Conservation (phyloP, 345 rosid species). For the Hirschfeldia incana region DNA sequence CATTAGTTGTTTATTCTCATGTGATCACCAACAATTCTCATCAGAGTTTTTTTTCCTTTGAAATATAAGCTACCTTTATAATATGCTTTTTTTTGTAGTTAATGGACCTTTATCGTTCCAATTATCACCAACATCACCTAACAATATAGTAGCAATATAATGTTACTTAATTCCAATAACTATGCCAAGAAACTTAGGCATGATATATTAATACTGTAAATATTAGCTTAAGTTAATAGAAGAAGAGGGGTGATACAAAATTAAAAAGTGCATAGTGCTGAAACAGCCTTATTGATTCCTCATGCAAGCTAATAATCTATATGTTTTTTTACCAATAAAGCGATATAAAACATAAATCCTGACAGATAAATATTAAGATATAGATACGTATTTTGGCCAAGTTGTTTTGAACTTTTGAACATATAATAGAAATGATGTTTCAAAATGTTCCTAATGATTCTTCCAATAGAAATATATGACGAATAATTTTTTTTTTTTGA, state of each 20-base stretch:
- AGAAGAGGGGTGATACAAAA: neutral
- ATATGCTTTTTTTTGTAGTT: neutral
- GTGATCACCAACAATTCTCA: conserved; percentile 25
- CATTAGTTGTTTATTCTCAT: conserved; percentile 30
- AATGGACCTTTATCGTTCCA: conserved; percentile 18
- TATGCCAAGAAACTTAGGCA: neutral
- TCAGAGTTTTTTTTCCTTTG: neutral
- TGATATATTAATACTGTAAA: neutral
- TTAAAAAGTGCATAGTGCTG: neutral
- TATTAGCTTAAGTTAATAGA: neutral
- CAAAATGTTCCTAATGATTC: conserved; percentile 32
- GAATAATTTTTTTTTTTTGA: neutral
- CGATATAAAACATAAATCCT: neutral
- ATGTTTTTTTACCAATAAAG: neutral
- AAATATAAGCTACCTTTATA: neutral
- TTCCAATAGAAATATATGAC: conserved; percentile 25
- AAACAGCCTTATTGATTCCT: neutral
- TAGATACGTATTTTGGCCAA: conserved; percentile 22
- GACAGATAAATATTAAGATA: neutral
- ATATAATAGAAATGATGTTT: conserved; percentile 23
- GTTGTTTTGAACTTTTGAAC: conserved; percentile 20
- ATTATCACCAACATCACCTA: conserved; percentile 17
- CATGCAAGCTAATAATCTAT: neutral
- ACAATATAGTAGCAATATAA: conserved; percentile 6
- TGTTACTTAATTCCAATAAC: neutral